These are phyloP conservation scores for Beauveria sp. DNA, from an alignment of 2,329 filamentous ascomycete genomes.

Conservation along the genomic window DNA sequence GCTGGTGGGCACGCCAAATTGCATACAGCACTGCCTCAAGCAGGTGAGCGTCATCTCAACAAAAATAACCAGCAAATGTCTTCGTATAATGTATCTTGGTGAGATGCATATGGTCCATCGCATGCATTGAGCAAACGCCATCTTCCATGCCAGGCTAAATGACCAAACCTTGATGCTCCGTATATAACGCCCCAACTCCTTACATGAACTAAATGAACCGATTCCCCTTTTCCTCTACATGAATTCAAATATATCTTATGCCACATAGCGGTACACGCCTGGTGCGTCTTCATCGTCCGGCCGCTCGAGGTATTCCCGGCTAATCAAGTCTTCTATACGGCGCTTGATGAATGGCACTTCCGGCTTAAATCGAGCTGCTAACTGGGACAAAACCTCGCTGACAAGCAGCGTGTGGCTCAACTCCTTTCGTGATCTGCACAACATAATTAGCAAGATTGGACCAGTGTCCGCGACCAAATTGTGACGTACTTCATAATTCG, in stretches of 20 bases:
- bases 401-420: slow-evolving; percentile 62
- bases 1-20: too few relatives aligned
- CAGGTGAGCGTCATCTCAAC: too few relatives aligned
- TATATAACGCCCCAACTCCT: slow-evolving; percentile 1
- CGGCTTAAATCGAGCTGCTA: slow-evolving; percentile 63
- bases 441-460: slow-evolving; percentile 20
- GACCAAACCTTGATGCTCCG: not conserved
- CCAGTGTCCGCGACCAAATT: not conserved
- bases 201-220: not conserved
- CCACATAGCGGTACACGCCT: slow-evolving; percentile 64
- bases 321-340: slow-evolving; percentile 70
- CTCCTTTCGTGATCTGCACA: slow-evolving; percentile 62
- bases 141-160: not conserved
- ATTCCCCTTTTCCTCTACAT: not conserved
- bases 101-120: not conserved
- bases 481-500: slow-evolving; percentile 79
- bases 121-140: not conserved
- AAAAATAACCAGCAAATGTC: too few relatives aligned
- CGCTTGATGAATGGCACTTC: slow-evolving; percentile 73
- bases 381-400: slow-evolving; percentile 63
- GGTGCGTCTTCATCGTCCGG: slow-evolving; percentile 55
- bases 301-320: slow-evolving; percentile 70
- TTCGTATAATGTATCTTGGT: not conserved
- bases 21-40: too few relatives aligned
- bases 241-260: slow-evolving; percentile 33